Evolutionary conservation across 2,329 filamentous ascomycete species (phyloP), one percentile per base, ranked within the genome.

Genomic region (Neopestalotiopsis sp.): DNA sequence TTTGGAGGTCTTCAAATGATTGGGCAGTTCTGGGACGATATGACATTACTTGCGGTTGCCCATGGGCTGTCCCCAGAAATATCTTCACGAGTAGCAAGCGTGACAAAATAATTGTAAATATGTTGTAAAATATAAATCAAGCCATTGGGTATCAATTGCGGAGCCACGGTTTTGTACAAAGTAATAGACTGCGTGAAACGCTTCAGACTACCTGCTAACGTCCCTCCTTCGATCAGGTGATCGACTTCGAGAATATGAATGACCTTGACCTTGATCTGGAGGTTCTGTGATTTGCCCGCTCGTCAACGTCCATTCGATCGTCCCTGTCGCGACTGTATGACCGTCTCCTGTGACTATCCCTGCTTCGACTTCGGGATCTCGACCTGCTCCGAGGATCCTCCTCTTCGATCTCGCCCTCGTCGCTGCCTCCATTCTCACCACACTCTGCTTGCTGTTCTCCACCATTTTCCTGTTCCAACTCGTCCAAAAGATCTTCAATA

Each of bases 21-120:
- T 71, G 92, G 91, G n/a, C 93, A 96, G 78, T 95, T 90, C 77
- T 94, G 92, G 79, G 90, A 94, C 75, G 93, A 96, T 77, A 82
- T 85, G 24, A 80, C 88, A 53, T 81, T 95, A 30, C 82, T 95
- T 4, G 78, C 81, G 1, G 82, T 90, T 68, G 91, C 91, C 5
- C 82, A 83, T 24, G 70, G 89, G 17, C 74, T 80, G 9, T 32
- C 45, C 13, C 53, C 45, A 67, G 72, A 75, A 28, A 66, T 79
- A 17, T 72, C 81, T 24, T 62, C 66, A 53, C 24, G 49, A 13
- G 56, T 42, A 61, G 61, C 59, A 13, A 62, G 24, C 30, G 14
- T 38, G 14, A 53, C 34, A 40, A 34, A 40, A 40, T 14, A 12
- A 5, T 62, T 38, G 14, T 34, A 40, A n/a, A 28, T 49, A 24